phyloP scores from a whole-genome alignment of 202 grass and related monocot genomes.

The Digitaria exilis region DNA sequence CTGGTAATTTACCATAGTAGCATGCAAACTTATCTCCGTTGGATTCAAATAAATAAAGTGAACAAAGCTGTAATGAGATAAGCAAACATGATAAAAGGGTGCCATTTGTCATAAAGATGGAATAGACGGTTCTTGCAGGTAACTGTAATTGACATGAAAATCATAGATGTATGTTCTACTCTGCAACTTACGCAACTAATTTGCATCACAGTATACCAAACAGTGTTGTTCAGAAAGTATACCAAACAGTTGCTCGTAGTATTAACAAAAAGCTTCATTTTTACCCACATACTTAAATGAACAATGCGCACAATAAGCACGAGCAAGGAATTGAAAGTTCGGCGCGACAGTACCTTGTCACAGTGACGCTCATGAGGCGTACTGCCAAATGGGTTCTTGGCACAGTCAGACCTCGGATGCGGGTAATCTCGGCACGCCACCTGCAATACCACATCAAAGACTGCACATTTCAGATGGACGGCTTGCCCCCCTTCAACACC shows the following conservation, averaged over 20 bases:
- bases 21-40: not conserved
- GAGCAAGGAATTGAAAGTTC: not conserved
- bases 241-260: not conserved
- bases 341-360: slow-evolving; percentile 34
- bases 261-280: not conserved
- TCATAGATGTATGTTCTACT: not conserved
- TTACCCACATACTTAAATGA: not conserved
- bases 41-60: not conserved
- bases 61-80: not conserved
- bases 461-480: not conserved
- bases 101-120: not conserved
- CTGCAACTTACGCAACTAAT: not conserved
- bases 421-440: slow-evolving; percentile 81
- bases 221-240: no score
- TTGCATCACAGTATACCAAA: not conserved
- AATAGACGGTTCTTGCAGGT: not conserved
- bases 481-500: not conserved
- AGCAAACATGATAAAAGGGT: not conserved
- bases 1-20: not conserved
- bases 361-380: slow-evolving; percentile 67
- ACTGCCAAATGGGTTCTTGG: slow-evolving; percentile 50
- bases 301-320: not conserved
- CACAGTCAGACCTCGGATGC: slow-evolving; percentile 69
- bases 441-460: slow-evolving; percentile 44
- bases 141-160: not conserved